These are phyloP conservation scores for Leccinum fuscescens DNA, from an alignment of 1,284 basidiomycete species.

Conservation along the genomic window DNA sequence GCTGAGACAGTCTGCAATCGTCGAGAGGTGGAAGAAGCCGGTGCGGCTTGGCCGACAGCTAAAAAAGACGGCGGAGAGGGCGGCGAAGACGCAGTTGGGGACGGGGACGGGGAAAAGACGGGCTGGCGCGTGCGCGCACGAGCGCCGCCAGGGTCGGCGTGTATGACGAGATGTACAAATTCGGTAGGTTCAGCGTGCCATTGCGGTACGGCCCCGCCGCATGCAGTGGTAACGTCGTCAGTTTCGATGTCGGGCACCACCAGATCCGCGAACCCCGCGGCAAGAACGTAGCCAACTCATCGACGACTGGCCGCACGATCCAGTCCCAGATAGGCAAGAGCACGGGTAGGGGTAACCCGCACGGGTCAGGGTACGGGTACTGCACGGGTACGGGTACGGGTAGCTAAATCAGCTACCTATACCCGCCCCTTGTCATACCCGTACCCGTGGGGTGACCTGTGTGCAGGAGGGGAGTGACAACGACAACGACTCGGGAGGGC, in stretches of 20 bases:
- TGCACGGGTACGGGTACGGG: no score
- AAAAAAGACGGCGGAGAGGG: constrained; percentile 11
- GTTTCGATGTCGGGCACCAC: constrained; percentile 43
- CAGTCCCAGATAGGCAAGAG: constrained; percentile 30
- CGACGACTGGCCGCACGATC: constrained; percentile 23
- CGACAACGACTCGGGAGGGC: no score
- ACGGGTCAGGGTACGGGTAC: no score
- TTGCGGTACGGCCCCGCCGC: constrained; percentile 36
- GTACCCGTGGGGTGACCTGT: no score
- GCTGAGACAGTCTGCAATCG: constrained; percentile 14
- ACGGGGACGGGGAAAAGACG: not conserved
- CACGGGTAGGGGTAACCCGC: no score
- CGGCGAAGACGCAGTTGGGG: not conserved
- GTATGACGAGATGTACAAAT: constrained; percentile 39
- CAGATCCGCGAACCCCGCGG: constrained; percentile 37
- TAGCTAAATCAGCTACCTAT: no score
- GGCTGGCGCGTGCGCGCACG: constrained; percentile 20
- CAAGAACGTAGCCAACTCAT: constrained; percentile 22
- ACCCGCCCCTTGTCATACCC: no score
- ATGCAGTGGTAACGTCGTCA: constrained; percentile 40
- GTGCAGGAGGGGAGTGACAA: no score
- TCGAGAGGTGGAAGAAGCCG: constrained; percentile 1
- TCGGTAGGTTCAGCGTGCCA: constrained; percentile 23
- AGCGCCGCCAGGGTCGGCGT: constrained; percentile 37
- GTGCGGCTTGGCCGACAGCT: constrained; percentile 26